Evolutionary conservation across 2,329 filamentous ascomycete genomes (phyloP), one percentile per base, ranked within the genome.

Genomic region (Epichloe hybrida): DNA sequence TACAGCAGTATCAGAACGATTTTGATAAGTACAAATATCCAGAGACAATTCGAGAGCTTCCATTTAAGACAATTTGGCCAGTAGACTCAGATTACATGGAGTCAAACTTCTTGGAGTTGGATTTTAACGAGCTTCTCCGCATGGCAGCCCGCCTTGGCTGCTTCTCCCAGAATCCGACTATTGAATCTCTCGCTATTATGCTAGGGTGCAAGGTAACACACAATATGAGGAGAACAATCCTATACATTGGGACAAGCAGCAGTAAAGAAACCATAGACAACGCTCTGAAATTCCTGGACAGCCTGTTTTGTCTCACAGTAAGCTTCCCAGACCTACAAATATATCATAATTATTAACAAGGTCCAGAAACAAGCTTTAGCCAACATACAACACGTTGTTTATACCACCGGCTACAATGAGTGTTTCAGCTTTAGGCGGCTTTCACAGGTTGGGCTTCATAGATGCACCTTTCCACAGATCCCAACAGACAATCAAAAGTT

Each of bases 161-260:
- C 12, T 21, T 23, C n/a, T 21, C 7, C 21, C 13, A 41, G 7
- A 8, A n/a, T 37, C n/a, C 36, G 15, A 27, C 6, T 23, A 9
- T 48, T 5, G n/a, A n/a, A 6, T 34, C 23, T 41, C 31, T 49
- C 12, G 48, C 4, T 9, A 2, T 7, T 20, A 20, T 49, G 15
- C 20, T 38, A n/a, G 2, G 12, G 2, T 49, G 48, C 11, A 15
- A 1, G 2, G 5, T 66, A 5, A 59, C 64, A 0, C 27, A 61
- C 52, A 66, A 66, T n/a, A 41, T 64, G 17, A 53, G 35, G 17
- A 56, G 56, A 1, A 57, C 58, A 9, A 21, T 61, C 9, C 8
- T 66, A 2, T 67, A 67, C 13, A 54, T 67, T 9, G 64, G 60
- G 3, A 59, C 59, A 3, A 35, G 53, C 5, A 12, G 49, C 2